phyloP scores from a whole-genome alignment of 2,329 filamentous ascomycete genomes.

The Coniochaeta sp. region DNA sequence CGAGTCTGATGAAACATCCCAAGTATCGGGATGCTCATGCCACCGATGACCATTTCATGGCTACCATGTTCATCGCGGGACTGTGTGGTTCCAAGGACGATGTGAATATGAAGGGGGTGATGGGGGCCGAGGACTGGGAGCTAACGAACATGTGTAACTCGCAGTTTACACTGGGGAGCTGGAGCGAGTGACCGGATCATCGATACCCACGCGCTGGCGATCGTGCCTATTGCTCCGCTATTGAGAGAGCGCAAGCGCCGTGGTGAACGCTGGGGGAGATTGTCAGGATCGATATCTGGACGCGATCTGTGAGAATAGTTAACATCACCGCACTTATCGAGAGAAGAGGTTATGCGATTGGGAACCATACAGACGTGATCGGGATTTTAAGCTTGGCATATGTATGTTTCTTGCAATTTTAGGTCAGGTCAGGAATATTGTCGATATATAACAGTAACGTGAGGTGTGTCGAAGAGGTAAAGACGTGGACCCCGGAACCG shows the following conservation, averaged over 20 bases:
- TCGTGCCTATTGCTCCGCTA: background rate
- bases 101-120: conserved; percentile 28
- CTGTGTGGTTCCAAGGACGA: conserved; percentile 41
- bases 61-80: conserved; percentile 56
- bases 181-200: conserved; percentile 14
- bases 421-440: too few species aligned
- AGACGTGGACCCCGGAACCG: background rate
- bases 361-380: too few species aligned
- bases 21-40: conserved; percentile 59
- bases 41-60: conserved; percentile 66
- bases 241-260: too few species aligned
- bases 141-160: conserved; percentile 58
- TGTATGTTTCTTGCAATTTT: too few species aligned
- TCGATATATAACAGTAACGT: background rate
- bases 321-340: background rate
- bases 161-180: conserved; percentile 47
- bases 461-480: background rate
- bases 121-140: conserved; percentile 60
- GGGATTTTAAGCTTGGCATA: too few species aligned
- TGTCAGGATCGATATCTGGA: too few species aligned
- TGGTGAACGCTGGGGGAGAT: too few species aligned
- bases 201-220: background rate
- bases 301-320: too few species aligned
- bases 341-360: background rate
- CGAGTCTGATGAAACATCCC: conserved; percentile 62